Evolutionary conservation across 108 stramenopile species (phyloP).

Genomic region (Pseudonitzschia pungens): DNA sequence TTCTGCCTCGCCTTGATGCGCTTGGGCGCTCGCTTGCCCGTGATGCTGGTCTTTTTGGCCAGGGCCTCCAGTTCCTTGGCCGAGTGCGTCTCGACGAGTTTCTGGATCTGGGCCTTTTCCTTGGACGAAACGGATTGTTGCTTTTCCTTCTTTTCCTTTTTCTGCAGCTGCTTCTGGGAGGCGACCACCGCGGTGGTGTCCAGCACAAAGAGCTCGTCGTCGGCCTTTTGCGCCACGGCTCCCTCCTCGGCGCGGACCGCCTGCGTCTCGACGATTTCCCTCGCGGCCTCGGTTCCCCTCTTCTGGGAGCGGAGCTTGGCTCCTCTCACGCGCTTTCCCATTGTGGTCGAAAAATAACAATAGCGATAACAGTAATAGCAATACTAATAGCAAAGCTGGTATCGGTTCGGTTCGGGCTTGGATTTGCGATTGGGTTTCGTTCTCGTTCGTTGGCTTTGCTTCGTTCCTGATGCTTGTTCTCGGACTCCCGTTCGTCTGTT

Average conservation of each 20-base stretch:
- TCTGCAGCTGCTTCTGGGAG: slow-evolving; percentile 25
- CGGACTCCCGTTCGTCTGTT: background rate
- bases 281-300: slow-evolving; percentile 46
- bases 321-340: slow-evolving; percentile 74
- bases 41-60: slow-evolving; percentile 25
- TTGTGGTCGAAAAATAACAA: slow-evolving; percentile 22
- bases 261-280: slow-evolving; percentile 49
- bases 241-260: slow-evolving; percentile 49
- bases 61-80: slow-evolving; percentile 39
- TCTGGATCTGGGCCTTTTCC: slow-evolving; percentile 57
- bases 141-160: slow-evolving; percentile 30
- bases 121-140: slow-evolving; percentile 44
- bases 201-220: slow-evolving; percentile 78
- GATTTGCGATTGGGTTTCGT: too few species aligned
- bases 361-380: too few species aligned
- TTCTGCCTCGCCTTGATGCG: slow-evolving; percentile 13
- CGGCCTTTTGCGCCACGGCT: slow-evolving; percentile 42
- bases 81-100: slow-evolving; percentile 45
- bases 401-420: too few species aligned
- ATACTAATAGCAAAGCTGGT: too few species aligned
- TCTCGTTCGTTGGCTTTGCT: slow-evolving; percentile 7
- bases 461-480: background rate
- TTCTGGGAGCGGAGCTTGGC: slow-evolving; percentile 61
- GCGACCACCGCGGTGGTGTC: slow-evolving; percentile 53
- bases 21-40: slow-evolving; percentile 5